Base-by-base conservation (phyloP, 139 green algal species). In the Chlorokybus atmophyticus region DNA sequence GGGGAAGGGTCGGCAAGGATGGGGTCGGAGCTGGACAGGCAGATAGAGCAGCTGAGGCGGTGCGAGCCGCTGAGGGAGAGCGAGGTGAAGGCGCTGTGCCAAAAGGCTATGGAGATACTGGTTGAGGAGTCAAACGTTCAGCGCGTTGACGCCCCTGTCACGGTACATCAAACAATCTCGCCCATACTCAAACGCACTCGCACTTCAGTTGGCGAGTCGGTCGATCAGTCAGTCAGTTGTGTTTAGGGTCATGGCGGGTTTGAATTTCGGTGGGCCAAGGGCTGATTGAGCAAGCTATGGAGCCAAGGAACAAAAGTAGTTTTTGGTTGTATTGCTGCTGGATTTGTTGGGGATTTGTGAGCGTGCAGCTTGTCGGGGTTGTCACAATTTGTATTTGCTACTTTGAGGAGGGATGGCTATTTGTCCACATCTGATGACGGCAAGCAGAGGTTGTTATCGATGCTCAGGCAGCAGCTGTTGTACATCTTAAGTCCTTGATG, bases 91-190 rank as follows among this genome's bases (percentile, higher is more conserved):
- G 40, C 59, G 10, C 72, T 98, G 7, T 98, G 91, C 65, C 75
- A 92, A 14, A 87, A 86, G 62, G 88, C 88, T 0, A 79, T 94
- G 29, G 88, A 96, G 53, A 76, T 96, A 2, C 59, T 96, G 6
- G 88, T 96, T 30, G 91, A 99, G 72, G 91, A 99, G 75, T 82
- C 79, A 41, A 99, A 99, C 56, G 92, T 99, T 47, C 92, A 98
- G 71, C 75, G 79, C 5, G 85, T 98, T 3, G 87, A 95, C 47
- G 73, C 86, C 0, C 91, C 91, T 6, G 92, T 98, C 29, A 98
- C 92, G 29, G 57, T 68, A n/a, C 53, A 39, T 56, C 8, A n/a
- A n/a, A n/a, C n/a, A n/a, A n/a, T n/a, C n/a, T n/a, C n/a, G n/a
- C n/a, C n/a, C n/a, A n/a, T n/a, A n/a, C n/a, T n/a, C n/a, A n/a